Conservation (phyloP, 257 asterid genomes). For the Gynochthodes officinalis region DNA sequence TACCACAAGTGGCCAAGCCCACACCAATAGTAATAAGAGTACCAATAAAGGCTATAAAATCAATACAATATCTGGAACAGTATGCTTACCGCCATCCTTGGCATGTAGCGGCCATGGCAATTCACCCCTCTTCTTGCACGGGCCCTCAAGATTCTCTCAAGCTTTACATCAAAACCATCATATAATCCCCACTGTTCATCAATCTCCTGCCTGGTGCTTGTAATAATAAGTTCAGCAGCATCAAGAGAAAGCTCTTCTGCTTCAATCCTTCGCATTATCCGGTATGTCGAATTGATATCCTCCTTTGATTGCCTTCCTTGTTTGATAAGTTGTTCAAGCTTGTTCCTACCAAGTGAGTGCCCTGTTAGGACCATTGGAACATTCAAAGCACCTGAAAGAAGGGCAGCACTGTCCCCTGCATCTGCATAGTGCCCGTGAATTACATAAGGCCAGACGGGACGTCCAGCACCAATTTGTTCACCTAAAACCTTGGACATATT, state of each 20-base stretch:
- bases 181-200: conserved; percentile 88
- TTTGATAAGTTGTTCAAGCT: conserved; percentile 76
- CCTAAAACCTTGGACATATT: conserved; percentile 78
- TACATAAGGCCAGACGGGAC: conserved; percentile 81
- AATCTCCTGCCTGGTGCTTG: conserved; percentile 87
- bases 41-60: not conserved
- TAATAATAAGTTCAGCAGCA: conserved; percentile 76
- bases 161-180: conserved; percentile 79
- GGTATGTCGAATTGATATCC: conserved; percentile 75
- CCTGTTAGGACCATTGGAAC: conserved; percentile 92
- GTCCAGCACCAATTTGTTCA: conserved; percentile 65
- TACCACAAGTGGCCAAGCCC: not conserved
- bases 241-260: conserved; percentile 80
- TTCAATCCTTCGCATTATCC: conserved; percentile 83
- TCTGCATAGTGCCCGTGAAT: conserved; percentile 89
- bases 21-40: not conserved
- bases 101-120: conserved; percentile 84
- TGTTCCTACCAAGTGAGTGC: conserved; percentile 80
- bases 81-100: conserved; percentile 74
- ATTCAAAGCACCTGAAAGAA: conserved; percentile 74
- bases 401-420: conserved; percentile 90
- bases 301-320: conserved; percentile 80
- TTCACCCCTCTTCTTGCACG: conserved; percentile 73
- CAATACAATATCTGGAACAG: not conserved
- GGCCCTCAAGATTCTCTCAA: conserved; percentile 76